These are phyloP conservation scores for Evernia prunastri DNA, from an alignment of 495 filamentous ascomycete genomes.

Conservation along the genomic window DNA sequence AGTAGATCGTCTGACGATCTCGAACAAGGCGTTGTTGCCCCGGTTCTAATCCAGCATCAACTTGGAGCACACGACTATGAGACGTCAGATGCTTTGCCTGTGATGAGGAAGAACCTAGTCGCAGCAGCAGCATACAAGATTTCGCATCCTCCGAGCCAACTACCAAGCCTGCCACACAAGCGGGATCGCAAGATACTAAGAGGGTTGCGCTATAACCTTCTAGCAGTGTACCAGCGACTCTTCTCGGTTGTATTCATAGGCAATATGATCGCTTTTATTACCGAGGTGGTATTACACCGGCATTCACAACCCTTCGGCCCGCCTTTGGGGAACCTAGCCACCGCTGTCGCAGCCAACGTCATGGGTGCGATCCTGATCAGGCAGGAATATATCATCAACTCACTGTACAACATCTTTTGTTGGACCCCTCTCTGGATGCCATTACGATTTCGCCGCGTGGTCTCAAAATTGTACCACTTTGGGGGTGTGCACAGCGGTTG, in stretches of 20 bases:
- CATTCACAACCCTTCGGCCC: slow-evolving; percentile 26
- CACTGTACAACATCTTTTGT: slow-evolving; percentile 55
- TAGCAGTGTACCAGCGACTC: slow-evolving; percentile 47
- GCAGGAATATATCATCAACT: slow-evolving; percentile 70
- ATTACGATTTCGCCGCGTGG: slow-evolving; percentile 54
- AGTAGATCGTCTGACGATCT: slow-evolving; percentile 14
- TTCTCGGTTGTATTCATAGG: slow-evolving; percentile 47
- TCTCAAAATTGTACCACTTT: slow-evolving; percentile 69
- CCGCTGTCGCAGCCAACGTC: slow-evolving; percentile 48
- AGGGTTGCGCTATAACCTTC: slow-evolving; percentile 34
- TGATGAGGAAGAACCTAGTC: slow-evolving; percentile 5
- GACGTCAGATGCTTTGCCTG: slow-evolving; percentile 20
- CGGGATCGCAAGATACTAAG: slow-evolving; percentile 17
- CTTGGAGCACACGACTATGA: slow-evolving; percentile 25
- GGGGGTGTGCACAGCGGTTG: slow-evolving; percentile 72
- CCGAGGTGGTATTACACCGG: slow-evolving; percentile 29
- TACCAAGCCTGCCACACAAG: slow-evolving; percentile 20
- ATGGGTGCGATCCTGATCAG: slow-evolving; percentile 55
- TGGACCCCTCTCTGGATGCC: slow-evolving; percentile 56
- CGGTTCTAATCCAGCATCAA: slow-evolving; percentile 20
- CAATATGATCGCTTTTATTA: slow-evolving; percentile 47
- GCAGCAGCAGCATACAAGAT: slow-evolving; percentile 16
- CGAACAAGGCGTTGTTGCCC: slow-evolving; percentile 22
- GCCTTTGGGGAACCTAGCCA: slow-evolving; percentile 28
- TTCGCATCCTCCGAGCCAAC: slow-evolving; percentile 20